A percentile compares a stretch with the other conserved stretches of the same genome.
These are phyloP conservation scores for Raphanus hybrid DNA, from an alignment of 441 rosid species.

Conservation along the genomic window DNA sequence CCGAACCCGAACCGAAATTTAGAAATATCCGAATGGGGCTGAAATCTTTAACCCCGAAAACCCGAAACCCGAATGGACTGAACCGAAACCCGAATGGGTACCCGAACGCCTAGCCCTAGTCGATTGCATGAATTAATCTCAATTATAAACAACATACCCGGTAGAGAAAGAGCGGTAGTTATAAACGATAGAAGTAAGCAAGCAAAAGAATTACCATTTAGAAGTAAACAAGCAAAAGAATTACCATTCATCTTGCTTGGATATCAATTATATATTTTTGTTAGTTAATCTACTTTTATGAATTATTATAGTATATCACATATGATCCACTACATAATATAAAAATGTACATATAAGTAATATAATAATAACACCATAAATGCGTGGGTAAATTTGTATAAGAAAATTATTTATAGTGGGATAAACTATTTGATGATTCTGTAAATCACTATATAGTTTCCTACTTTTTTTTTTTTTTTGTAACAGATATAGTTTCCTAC, in stretches of 20 bases:
- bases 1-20: no score
- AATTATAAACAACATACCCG: not conserved
- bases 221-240: not conserved
- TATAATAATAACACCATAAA: conserved; percentile 1
- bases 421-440: conserved; percentile 28
- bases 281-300: no score
- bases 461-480: no score
- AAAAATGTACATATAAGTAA: not conserved
- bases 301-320: not conserved
- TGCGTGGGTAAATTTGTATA: conserved; percentile 1
- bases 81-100: no score
- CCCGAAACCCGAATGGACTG: no score
- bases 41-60: no score
- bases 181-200: not conserved
- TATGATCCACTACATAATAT: not conserved
- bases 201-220: not conserved
- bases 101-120: no score
- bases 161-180: no score
- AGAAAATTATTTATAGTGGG: not conserved
- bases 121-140: not conserved
- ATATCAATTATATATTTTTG: no score
- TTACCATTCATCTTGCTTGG: not conserved
- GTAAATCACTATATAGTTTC: conserved; percentile 21
- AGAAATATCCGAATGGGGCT: no score
- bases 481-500: conserved; percentile 28